Percentiles rank a stretch among this genome's conserved stretches.
These are phyloP conservation scores for Candida morakotiae DNA, from an alignment of 805 yeast genomes.

Conservation along the genomic window DNA sequence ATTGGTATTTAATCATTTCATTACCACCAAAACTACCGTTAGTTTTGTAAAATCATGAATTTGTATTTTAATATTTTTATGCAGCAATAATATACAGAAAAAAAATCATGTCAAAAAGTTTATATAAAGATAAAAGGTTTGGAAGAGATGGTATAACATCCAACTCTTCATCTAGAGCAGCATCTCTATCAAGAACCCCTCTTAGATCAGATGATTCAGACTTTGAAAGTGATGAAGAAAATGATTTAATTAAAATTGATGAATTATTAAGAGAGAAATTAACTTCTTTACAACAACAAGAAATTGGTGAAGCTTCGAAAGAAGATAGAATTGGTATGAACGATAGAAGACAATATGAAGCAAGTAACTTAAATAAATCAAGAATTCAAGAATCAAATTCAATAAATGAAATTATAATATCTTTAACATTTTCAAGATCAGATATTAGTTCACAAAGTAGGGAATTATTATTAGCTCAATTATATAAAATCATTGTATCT, in stretches of 20 bases:
- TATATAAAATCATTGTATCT: constrained; percentile 43
- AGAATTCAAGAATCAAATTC: constrained; percentile 34
- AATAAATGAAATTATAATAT: constrained; percentile 42
- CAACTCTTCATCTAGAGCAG: constrained; percentile 26
- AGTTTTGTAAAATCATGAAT: no score
- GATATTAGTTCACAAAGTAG: constrained; percentile 45
- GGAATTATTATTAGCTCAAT: constrained; percentile 47
- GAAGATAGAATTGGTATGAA: constrained; percentile 10
- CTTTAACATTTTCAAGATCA: constrained; percentile 38
- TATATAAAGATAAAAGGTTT: constrained; percentile 9
- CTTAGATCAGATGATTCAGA: constrained; percentile 18
- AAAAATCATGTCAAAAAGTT: constrained; percentile 7
- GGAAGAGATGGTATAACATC: constrained; percentile 17
- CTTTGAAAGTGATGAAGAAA: constrained; percentile 36
- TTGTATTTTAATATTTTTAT: background rate
- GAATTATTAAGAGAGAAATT: constrained; percentile 29
- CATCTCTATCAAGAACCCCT: constrained; percentile 33
- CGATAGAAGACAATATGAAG: constrained; percentile 14
- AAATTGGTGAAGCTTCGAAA: constrained; percentile 9
- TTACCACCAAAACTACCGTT: no score
- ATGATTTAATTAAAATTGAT: constrained; percentile 30
- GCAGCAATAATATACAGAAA: background rate
- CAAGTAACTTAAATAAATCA: constrained; percentile 26
- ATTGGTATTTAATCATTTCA: no score
- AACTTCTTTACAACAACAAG: constrained; percentile 24